Base-by-base conservation (phyloP, 768 basidiomycete genomes). In the Dacryopinax primogenitus region DNA sequence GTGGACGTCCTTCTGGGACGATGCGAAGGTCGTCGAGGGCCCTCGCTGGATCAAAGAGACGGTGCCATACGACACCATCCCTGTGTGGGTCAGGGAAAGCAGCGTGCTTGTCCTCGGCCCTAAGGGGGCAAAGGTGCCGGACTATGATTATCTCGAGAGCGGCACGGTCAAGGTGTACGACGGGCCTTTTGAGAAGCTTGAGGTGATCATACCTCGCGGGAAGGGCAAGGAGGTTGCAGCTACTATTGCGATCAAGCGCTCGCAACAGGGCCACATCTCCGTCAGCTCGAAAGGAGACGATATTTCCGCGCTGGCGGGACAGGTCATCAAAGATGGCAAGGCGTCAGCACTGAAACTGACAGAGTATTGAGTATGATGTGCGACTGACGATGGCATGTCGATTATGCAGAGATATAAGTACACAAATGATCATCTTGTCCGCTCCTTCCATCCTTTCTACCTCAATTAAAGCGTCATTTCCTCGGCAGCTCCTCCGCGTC, bases 81-180 rank as follows among this genome's bases (percentile, higher is more conserved):
- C 86, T 16, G 82, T 88, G 32, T 88, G 82, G 81, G 81, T 87
- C 36, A 78, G 83, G 36, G 80, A 80, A 30, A 81, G 80, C 36
- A 81, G 79, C 16, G 78, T 87, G 21, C 72, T 88, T 21, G 74
- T 79, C 63, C 77, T 87, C n/a, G 84, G 86, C 3, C 82, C 85
- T 18, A 70, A 75, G 33, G 76, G 78, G 30, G 74, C 78, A 23
- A 77, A 77, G 28, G 77, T 79, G 1, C 85, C 86, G 3, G 86
- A 87, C 71, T 87, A 87, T 70, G 81, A 84, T 35, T 84, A 81
- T 66, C 74, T 75, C 65, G 69, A 77, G 68, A 74, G 75, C 28
- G 63, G 84, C 23, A 80, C 84, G 66, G 74, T 85, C 39, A 78
- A 80, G 47, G 76, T 80, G 33, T 87, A 86, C 70, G 81, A 80